These are phyloP conservation scores for Mycosarcoma mackinlayi DNA, from an alignment of 1,284 basidiomycete genomes.

Conservation along the genomic window DNA sequence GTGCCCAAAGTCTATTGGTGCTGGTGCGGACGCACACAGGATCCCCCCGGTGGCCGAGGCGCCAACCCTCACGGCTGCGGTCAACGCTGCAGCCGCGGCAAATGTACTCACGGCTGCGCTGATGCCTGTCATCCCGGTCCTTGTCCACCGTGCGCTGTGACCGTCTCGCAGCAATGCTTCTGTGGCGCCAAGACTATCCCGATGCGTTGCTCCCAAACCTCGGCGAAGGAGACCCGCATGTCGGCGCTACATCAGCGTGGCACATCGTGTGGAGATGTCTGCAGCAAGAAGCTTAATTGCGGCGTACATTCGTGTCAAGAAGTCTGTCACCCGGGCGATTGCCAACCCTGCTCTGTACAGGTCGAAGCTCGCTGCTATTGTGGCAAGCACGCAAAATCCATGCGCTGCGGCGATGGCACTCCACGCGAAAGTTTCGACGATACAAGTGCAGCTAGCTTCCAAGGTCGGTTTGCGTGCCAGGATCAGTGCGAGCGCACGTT, in stretches of 20 bases:
- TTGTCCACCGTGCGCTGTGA: constrained; percentile 64
- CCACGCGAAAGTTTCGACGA: constrained; percentile 37
- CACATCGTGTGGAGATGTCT: constrained; percentile 60
- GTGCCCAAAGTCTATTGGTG: constrained; percentile 64
- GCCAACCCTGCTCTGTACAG: constrained; percentile 51
- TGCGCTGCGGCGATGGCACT: constrained; percentile 61
- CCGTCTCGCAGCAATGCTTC: constrained; percentile 62
- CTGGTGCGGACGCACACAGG: constrained; percentile 60
- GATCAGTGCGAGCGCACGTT: constrained; percentile 50
- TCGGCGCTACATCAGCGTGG: constrained; percentile 35
- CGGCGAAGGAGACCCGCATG: constrained; percentile 30
- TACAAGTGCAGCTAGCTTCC: constrained; percentile 19
- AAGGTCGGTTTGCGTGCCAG: constrained; percentile 54
- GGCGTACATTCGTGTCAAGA: constrained; percentile 55
- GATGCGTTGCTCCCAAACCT: constrained; percentile 62
- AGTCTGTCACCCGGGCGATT: constrained; percentile 60
- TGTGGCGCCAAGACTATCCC: constrained; percentile 58
- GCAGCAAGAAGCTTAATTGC: constrained; percentile 60
- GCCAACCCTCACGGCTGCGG: constrained; percentile 64
- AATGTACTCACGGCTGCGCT: constrained; percentile 63
- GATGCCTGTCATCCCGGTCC: constrained; percentile 65
- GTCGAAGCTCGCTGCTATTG: constrained; percentile 60
- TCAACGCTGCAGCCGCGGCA: constrained; percentile 52
- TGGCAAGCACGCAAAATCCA: constrained; percentile 49
- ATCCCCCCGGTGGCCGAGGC: constrained; percentile 50